Evolutionary conservation across 495 filamentous ascomycete genomes (phyloP).

Genomic region (Podospora australis): DNA sequence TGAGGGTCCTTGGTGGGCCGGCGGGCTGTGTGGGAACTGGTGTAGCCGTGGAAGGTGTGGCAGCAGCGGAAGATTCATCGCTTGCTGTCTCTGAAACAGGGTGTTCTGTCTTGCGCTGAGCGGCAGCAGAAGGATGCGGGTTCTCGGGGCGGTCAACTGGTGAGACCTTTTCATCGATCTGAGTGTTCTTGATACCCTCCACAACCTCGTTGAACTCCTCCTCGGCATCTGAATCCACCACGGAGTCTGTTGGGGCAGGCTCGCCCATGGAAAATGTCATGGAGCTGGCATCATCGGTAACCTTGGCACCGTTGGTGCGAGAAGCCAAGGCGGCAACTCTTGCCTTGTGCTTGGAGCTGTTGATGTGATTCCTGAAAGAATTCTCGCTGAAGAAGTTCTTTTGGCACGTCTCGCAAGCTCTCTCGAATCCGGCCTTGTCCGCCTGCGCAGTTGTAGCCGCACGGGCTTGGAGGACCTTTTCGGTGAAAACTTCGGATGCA

Average conservation of each 20-base stretch:
- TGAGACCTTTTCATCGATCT: constrained; percentile 53
- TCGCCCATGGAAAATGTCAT: constrained; percentile 87
- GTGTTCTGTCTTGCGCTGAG: constrained; percentile 36
- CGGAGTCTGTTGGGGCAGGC: constrained; percentile 47
- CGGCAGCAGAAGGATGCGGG: constrained; percentile 48
- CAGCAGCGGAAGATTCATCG: constrained; percentile 28
- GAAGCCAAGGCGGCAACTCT: constrained; percentile 42
- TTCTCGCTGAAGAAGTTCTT: constrained; percentile 95
- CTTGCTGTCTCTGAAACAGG: constrained; percentile 27
- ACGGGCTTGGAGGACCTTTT: constrained; percentile 92
- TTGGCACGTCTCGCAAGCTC: constrained; percentile 70
- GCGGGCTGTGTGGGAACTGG: constrained; percentile 14
- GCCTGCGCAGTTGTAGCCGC: constrained; percentile 75
- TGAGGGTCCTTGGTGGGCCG: constrained; percentile 37
- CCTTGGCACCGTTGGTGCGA: constrained; percentile 21
- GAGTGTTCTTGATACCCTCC: constrained; percentile 66
- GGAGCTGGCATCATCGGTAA: constrained; percentile 70
- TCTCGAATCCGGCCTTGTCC: constrained; percentile 85
- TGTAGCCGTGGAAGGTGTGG: constrained; percentile 24
- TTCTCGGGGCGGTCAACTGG: constrained; percentile 49
- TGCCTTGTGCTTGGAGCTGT: constrained; percentile 82
- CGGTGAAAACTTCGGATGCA: constrained; percentile 85
- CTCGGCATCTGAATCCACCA: constrained; percentile 58
- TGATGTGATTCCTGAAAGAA: constrained; percentile 86
- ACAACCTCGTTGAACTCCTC: constrained; percentile 73